Percentiles rank a stretch among this genome's conserved stretches.
Conservation (phyloP, 75 land plant genomes). For the Adiantum capillusveneris region DNA sequence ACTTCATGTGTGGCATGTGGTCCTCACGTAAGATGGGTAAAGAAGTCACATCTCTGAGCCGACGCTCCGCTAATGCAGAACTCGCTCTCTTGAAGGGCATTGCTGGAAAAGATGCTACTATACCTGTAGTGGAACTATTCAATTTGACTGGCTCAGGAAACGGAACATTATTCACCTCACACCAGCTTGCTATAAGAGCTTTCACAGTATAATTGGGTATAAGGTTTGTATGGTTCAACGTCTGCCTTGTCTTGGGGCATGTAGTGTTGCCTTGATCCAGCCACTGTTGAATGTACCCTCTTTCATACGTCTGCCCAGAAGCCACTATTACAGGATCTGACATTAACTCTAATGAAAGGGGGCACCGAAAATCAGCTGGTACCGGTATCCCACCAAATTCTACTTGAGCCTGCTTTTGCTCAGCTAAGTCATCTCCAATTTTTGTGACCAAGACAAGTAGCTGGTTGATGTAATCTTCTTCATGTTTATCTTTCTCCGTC, state of each 20-base stretch:
- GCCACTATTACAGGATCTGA: constrained; percentile 83
- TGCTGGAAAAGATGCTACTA: neutral
- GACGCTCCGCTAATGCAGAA: too few species aligned
- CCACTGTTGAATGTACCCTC: constrained; percentile 65
- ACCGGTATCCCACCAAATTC: constrained; percentile 37
- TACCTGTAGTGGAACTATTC: neutral
- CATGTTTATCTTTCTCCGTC: constrained; percentile 17
- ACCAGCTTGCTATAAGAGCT: constrained; percentile 76
- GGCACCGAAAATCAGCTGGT: constrained; percentile 81
- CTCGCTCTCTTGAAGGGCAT: too few species aligned
- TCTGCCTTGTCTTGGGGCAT: constrained; percentile 66
- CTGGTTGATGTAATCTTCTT: constrained; percentile 50
- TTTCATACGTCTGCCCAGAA: constrained; percentile 83
- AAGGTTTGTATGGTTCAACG: constrained; percentile 48
- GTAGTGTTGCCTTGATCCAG: constrained; percentile 59
- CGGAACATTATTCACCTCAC: constrained; percentile 57
- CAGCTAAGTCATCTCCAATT: constrained; percentile 39
- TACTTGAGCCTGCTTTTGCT: constrained; percentile 31
- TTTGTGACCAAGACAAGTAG: constrained; percentile 38
- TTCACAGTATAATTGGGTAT: constrained; percentile 82
- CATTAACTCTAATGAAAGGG: constrained; percentile 75
- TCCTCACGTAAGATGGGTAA: neutral
- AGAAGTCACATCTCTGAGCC: neutral
- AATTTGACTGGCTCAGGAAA: constrained; percentile 49
- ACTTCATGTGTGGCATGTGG: neutral